Evolutionary conservation across 345 rosid species (phyloP).

Genomic region (Citropsis articulata): DNA sequence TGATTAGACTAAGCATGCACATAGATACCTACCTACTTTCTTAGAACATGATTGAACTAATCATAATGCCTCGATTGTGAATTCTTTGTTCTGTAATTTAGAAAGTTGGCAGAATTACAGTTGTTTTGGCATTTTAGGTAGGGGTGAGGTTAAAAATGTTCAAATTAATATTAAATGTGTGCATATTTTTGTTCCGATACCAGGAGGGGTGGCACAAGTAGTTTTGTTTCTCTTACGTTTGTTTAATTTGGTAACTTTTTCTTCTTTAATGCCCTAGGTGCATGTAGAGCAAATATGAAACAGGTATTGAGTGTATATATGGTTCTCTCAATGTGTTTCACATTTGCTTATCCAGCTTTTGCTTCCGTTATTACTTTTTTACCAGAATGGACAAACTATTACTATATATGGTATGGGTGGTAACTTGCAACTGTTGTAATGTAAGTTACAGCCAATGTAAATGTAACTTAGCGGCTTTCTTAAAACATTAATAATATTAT

Average conservation of each 20-base stretch:
- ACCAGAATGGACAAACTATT: no score
- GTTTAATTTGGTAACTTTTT: no score
- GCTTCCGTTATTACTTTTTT: no score
- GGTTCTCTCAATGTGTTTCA: no score
- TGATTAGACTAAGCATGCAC: neutral
- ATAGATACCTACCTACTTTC: neutral
- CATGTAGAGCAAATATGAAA: neutral
- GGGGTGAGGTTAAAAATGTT: neutral
- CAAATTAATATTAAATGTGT: neutral
- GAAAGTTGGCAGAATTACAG: neutral
- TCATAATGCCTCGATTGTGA: neutral
- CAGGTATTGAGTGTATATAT: no score
- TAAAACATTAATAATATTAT: no score
- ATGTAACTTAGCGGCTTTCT: no score
- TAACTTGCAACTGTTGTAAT: no score
- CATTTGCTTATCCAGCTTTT: no score
- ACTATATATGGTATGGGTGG: no score
- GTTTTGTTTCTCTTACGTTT: neutral
- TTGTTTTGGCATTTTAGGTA: neutral
- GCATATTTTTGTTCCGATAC: slow-evolving; percentile 5
- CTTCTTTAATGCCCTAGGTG: neutral
- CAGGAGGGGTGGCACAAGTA: neutral
- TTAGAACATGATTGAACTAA: neutral
- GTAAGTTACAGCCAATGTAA: no score
- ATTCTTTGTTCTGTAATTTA: neutral